These are phyloP conservation scores for Scedosporium apiospermum DNA, from an alignment of 2,329 filamentous ascomycete genomes.

Conservation along the genomic window DNA sequence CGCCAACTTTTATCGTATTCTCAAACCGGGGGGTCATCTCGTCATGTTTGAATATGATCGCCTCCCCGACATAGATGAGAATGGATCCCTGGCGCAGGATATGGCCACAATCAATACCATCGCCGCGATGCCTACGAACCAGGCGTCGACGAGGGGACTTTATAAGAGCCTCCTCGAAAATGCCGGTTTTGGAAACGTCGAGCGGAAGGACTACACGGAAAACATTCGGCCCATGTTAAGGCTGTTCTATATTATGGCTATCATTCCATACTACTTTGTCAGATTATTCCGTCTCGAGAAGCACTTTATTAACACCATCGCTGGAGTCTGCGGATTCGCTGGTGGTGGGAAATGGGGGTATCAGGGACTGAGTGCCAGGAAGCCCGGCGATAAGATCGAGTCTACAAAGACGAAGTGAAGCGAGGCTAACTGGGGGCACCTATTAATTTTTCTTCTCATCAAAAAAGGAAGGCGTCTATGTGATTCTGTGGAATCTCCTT, in stretches of 20 bases:
- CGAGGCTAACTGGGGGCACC: not conserved
- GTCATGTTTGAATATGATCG: constrained; percentile 39
- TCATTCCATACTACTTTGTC: constrained; percentile 36
- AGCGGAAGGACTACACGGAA: constrained; percentile 31
- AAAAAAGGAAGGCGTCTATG: not conserved
- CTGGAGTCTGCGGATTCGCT: not conserved
- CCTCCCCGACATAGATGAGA: constrained; percentile 34
- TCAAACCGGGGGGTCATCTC: constrained; percentile 36
- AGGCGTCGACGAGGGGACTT: constrained; percentile 24
- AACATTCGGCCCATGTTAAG: constrained; percentile 38
- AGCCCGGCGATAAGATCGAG: not conserved
- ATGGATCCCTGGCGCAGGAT: constrained; percentile 20
- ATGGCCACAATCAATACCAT: constrained; percentile 30
- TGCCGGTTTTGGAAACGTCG: constrained; percentile 34
- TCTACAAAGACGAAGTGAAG: not conserved
- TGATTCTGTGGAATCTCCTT: too few species aligned
- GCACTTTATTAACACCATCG: constrained; percentile 31
- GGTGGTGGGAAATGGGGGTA: not conserved
- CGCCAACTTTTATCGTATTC: constrained; percentile 33
- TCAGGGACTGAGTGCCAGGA: not conserved
- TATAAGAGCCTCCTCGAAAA: constrained; percentile 30
- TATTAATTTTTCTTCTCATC: not conserved
- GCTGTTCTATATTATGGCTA: constrained; percentile 35
- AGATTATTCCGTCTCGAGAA: constrained; percentile 30
- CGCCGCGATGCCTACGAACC: constrained; percentile 35